Conservation (phyloP, 2,329 filamentous ascomycete genomes). For the Emericellopsis atlantica region DNA sequence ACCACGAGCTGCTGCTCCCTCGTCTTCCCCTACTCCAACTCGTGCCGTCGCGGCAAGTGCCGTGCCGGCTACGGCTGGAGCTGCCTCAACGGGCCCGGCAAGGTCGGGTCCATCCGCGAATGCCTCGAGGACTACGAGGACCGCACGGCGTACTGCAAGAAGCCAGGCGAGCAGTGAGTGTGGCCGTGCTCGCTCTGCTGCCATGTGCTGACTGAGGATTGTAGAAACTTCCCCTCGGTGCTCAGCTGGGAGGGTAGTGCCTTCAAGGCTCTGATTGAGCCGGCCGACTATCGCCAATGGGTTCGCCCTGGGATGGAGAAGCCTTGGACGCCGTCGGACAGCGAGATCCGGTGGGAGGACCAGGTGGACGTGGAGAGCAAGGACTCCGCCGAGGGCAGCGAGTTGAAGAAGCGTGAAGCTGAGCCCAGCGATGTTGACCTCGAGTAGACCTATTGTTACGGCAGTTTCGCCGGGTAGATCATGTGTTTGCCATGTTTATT, state of each 20-base stretch:
- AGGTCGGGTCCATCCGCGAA: slow-evolving; percentile 1
- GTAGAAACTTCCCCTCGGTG: not conserved
- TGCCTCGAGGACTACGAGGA: not conserved
- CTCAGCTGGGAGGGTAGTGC: not conserved
- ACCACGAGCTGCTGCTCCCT: not conserved
- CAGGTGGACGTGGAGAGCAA: not conserved
- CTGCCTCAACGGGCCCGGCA: not conserved
- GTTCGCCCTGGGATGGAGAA: not conserved
- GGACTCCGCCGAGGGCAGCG: no score
- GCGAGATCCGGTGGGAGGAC: slow-evolving; percentile 3
- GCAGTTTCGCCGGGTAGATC: no score
- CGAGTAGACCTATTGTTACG: no score
- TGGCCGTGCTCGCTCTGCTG: no score
- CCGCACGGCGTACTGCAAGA: not conserved
- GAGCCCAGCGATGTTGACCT: no score
- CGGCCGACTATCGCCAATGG: not conserved
- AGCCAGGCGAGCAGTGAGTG: slow-evolving; percentile 1
- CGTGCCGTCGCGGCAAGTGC: not conserved
- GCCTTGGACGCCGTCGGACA: not conserved
- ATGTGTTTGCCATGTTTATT: no score
- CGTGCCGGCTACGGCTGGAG: not conserved
- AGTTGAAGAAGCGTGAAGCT: no score
- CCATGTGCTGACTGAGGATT: no score
- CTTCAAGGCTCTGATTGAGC: not conserved
- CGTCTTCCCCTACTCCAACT: not conserved